These are phyloP conservation scores for Cladosporium colombiae DNA, from an alignment of 2,329 filamentous ascomycete species.

Conservation along the genomic window DNA sequence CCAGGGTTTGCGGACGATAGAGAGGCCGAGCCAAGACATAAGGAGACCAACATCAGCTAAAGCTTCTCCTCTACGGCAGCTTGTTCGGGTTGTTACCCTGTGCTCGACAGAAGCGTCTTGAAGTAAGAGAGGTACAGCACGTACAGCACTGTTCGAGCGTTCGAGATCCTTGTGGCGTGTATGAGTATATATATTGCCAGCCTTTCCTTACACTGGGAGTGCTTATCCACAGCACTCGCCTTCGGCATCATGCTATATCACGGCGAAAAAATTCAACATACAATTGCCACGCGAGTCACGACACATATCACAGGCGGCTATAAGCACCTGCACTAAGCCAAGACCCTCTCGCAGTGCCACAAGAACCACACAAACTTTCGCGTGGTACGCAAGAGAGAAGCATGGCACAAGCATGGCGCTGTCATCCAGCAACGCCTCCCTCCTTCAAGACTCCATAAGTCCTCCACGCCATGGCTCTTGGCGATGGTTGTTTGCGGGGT, in stretches of 20 bases:
- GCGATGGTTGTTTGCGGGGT: constrained; percentile 20
- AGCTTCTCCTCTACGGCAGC: constrained; percentile 1
- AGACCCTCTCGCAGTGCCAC: background rate
- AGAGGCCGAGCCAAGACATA: background rate
- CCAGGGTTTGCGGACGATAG: background rate
- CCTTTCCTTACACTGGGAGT: too few species aligned
- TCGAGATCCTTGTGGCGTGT: background rate
- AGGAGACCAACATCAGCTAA: background rate
- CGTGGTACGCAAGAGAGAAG: background rate
- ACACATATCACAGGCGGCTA: background rate
- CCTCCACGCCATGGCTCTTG: constrained; percentile 19
- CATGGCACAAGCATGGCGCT: constrained; percentile 6
- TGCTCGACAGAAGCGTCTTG: background rate
- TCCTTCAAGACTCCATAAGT: constrained; percentile 7
- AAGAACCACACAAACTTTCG: background rate
- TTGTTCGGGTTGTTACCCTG: background rate
- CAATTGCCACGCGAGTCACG: background rate
- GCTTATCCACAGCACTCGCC: background rate
- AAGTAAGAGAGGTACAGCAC: background rate
- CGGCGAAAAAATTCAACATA: background rate
- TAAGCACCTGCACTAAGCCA: background rate
- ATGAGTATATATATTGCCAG: background rate
- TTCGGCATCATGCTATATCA: background rate
- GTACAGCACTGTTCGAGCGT: background rate
- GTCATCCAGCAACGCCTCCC: constrained; percentile 5